Evolutionary conservation across 2,329 filamentous ascomycete species (phyloP), one percentile per base, ranked within the genome.

Genomic region (Aspergillus hiratsukae): DNA sequence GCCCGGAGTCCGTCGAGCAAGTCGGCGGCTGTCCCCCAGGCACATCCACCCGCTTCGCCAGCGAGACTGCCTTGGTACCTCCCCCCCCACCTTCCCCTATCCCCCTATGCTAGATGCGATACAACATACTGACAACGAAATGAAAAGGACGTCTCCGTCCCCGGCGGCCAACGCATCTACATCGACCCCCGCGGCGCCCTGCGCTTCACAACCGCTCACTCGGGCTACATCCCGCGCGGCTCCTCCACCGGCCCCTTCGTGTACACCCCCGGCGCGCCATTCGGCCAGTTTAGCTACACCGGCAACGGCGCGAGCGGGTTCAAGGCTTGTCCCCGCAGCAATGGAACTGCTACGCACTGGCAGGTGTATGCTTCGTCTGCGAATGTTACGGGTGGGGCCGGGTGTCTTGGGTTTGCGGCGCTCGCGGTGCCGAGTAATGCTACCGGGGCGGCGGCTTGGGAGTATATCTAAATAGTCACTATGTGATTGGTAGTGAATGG

Each of bases 101-200:
- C 3, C 66, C 45, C 21, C 56, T 23, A n/a, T n/a, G 23, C 23
- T 23, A 23, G 23, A 23, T 23, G 23, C 2, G 3, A 23, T 56
- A 11, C 10, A 23, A 25, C 77, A 73, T 3, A 49, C 50, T 31
- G 49, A 51, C 51, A 58, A 53, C 10, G 37, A 17, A 37, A 81
- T 65, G 71, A 74, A 17, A 37, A 81, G 65, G 71, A 74, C 29
- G 80, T 83, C 41, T 64, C 77, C 29, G 85, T 87, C 3, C 84
- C 85, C 4, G 85, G 85, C 45, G 85, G 85, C 27, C 85, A 88
- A 66, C 67, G 75, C 56, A 78, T 86, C 61, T 88, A 83, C 68
- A 77, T 87, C 54, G 75, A 73, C 5, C 73, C 78, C 3, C 69
- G 75, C 31, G 86, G 85, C 8, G 72, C 76, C 7, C 69, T 88